Evolutionary conservation across 2,329 filamentous ascomycete species (phyloP).

Genomic region (Monosporascus sp.): DNA sequence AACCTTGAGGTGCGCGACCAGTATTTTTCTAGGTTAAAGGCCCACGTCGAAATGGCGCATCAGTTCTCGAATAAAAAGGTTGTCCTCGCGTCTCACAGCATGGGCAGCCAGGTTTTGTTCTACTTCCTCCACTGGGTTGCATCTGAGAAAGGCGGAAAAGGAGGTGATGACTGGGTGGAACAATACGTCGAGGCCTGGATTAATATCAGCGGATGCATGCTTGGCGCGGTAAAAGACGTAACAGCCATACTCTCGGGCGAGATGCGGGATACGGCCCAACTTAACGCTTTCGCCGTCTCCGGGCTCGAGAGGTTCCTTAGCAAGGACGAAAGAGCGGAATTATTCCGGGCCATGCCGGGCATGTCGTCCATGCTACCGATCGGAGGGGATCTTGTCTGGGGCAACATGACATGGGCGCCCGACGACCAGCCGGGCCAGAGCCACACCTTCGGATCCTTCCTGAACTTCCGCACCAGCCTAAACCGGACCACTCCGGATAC

Average conservation of each 20-base stretch:
- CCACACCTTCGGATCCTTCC: conserved; percentile 70
- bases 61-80: conserved; percentile 72
- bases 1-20: conserved; percentile 89
- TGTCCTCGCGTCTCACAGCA: conserved; percentile 87
- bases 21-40: conserved; percentile 88
- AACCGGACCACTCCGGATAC: conserved; percentile 59
- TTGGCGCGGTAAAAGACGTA: conserved; percentile 86
- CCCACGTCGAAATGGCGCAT: conserved; percentile 80
- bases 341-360: conserved; percentile 95
- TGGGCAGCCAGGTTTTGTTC: conserved; percentile 93
- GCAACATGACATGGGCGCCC: conserved; percentile 78
- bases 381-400: conserved; percentile 93
- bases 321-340: conserved; percentile 82
- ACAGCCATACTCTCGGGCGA: conserved; percentile 90
- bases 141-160: conserved; percentile 68
- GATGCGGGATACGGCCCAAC: conserved; percentile 96
- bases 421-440: conserved; percentile 75
- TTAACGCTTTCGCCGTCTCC: conserved; percentile 95
- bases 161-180: conserved; percentile 86
- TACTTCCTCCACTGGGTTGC: conserved; percentile 84
- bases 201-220: conserved; percentile 97
- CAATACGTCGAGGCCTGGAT: conserved; percentile 90
- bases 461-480: conserved; percentile 71
- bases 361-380: conserved; percentile 96
- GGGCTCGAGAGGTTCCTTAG: conserved; percentile 93